Base-by-base conservation (phyloP, 306 rosid genomes). In the Sphenostylis stenocarpa region DNA sequence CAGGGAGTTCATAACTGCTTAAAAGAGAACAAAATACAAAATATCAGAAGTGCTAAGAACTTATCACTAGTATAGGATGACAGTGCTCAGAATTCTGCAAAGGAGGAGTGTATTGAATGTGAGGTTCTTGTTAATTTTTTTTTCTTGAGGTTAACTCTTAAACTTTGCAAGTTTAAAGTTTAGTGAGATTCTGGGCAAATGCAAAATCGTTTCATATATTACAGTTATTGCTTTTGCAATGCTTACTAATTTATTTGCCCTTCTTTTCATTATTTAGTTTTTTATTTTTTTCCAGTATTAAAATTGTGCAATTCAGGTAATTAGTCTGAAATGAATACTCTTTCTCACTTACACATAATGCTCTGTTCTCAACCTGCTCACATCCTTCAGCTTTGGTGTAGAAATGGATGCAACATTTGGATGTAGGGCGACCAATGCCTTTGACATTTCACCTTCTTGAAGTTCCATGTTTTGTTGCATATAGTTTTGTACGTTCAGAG, bases 1-100 rank as follows among this genome's bases (percentile, higher is more conserved):
- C 97, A 67, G 98, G 93, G 70, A 93, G 96, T 78, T 93, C 98
- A 70, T 93, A 93, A 75, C 98, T 93, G 98, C 93, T 88, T 36
- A 39, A 69, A 31, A 65, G 57, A 29, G 64, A 84, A 85, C 70
- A 76, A 56, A 56, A 36, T 49, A 79, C 82, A 39, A 86, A 84
- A 48, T n/a, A n/a, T n/a, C n/a, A 61, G 16, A 64, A 17, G 9
- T 19, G 16, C 33, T 15, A 70, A 56, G 39, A 62, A 49, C 17
- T 23, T 79, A 77, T 43, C 55, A 51, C 28, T 56, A 16, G 17
- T 16, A 33, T 45, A 63, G 7, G 7, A 23, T 23, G 9, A 45
- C 44, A 36, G 53, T 33, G 34, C 49, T 16, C n/a, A 10, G 38
- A 53, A 43, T 57, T 62, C 28, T 21, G 64, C 51, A 4, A 39